These are phyloP conservation scores for Trichophyton verrucosum DNA, from an alignment of 2,329 filamentous ascomycete species.

Conservation along the genomic window DNA sequence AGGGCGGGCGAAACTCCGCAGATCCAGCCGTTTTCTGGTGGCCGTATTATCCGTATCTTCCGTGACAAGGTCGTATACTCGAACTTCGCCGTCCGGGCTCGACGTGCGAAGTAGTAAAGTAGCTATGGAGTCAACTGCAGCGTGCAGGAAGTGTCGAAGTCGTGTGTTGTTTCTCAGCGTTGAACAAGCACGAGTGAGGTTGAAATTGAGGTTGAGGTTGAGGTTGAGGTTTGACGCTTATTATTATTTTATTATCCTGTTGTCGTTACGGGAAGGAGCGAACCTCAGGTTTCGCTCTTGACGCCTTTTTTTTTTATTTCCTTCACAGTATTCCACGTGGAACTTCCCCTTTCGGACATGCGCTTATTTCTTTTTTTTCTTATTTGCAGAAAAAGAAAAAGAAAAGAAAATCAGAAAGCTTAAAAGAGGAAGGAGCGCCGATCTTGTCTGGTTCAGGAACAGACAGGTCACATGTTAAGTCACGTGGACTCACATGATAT, in stretches of 20 bases:
- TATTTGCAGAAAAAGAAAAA: not conserved
- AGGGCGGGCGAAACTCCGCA: not conserved
- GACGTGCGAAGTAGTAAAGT: no score
- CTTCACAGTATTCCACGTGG: not conserved
- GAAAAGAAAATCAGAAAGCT: not conserved
- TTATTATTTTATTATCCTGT: not conserved
- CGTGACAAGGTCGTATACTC: not conserved
- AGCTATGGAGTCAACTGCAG: no score
- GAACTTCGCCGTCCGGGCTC: not conserved
- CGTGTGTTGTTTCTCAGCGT: no score
- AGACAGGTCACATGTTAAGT: not conserved
- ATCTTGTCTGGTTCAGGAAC: not conserved
- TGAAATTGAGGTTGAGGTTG: not conserved
- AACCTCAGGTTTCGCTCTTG: not conserved
- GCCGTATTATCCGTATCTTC: not conserved
- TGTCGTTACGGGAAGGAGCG: not conserved
- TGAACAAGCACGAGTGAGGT: no score
- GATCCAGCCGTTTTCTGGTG: not conserved
- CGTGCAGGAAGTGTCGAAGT: no score
- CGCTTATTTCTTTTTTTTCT: not conserved
- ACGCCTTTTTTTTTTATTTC: no score
- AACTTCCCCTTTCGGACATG: not conserved
- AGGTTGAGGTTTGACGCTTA: not conserved
- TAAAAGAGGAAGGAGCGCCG: not conserved
- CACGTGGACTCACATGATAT: not conserved